These are phyloP conservation scores for Cryphonectria nitschkei DNA, from an alignment of 2,329 filamentous ascomycete genomes.

Conservation along the genomic window DNA sequence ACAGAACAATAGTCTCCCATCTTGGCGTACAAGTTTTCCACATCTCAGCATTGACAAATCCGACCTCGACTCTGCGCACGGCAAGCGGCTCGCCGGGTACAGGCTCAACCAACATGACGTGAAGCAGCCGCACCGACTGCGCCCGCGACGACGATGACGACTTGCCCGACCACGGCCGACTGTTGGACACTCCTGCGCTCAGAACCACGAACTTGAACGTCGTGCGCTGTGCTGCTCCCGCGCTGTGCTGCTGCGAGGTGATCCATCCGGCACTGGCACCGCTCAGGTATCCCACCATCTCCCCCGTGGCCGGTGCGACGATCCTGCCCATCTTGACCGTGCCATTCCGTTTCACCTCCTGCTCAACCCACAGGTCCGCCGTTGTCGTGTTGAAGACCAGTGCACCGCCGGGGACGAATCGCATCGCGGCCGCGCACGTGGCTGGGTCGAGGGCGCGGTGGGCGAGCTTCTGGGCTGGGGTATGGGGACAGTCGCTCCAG, in stretches of 20 bases:
- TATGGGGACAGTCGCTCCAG: conserved; percentile 7
- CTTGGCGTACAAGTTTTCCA: not conserved
- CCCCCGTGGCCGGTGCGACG: conserved; percentile 1
- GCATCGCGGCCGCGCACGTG: conserved; percentile 1
- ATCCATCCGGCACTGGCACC: not conserved
- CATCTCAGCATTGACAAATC: conserved; percentile 5
- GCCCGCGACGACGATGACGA: too few relatives aligned
- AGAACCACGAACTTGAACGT: conserved; percentile 3
- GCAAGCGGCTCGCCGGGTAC: conserved; percentile 1
- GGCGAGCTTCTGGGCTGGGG: not conserved
- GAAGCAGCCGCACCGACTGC: not conserved
- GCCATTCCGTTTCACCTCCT: not conserved
- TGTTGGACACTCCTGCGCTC: not conserved
- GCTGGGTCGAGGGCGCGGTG: conserved; percentile 6
- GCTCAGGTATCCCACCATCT: not conserved
- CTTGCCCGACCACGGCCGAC: not conserved
- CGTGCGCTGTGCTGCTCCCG: not conserved
- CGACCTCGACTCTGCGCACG: conserved; percentile 11
- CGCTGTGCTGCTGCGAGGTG: not conserved
- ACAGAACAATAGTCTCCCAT: conserved; percentile 13
- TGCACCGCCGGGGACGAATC: not conserved
- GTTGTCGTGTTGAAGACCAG: conserved; percentile 11
- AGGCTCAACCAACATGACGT: conserved; percentile 9
- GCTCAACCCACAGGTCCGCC: conserved; percentile 8
- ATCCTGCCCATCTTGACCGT: not conserved